phyloP scores from a whole-genome alignment of 106 monocot genomes.

The Acorus gramineus region DNA sequence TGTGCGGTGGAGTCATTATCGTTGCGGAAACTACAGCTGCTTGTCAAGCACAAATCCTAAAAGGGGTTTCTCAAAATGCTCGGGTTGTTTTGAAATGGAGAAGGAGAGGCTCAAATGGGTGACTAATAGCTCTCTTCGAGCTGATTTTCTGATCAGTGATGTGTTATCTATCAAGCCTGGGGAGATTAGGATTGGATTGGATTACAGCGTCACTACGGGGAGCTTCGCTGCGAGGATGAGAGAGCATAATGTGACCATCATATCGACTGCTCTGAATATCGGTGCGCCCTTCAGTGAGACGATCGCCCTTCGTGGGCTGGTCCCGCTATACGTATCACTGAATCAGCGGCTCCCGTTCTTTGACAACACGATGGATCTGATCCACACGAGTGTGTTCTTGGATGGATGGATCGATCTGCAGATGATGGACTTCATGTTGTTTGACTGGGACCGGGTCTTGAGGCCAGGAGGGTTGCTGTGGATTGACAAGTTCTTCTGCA shows the following conservation, averaged over 20 bases:
- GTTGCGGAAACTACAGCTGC: slow-evolving; percentile 55
- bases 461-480: slow-evolving; percentile 54
- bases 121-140: slow-evolving; percentile 23
- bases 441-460: slow-evolving; percentile 58
- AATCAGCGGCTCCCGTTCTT: slow-evolving; percentile 73
- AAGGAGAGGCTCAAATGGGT: slow-evolving; percentile 71
- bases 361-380: slow-evolving; percentile 90
- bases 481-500: slow-evolving; percentile 60
- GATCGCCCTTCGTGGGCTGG: slow-evolving; percentile 59
- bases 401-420: slow-evolving; percentile 48
- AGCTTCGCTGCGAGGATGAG: slow-evolving; percentile 86
- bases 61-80: slow-evolving; percentile 58
- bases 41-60: slow-evolving; percentile 34
- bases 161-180: slow-evolving; percentile 63
- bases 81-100: slow-evolving; percentile 70
- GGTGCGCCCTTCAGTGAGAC: slow-evolving; percentile 82
- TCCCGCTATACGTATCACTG: slow-evolving; percentile 54
- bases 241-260: slow-evolving; percentile 68
- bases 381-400: slow-evolving; percentile 52
- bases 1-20: slow-evolving; percentile 69
- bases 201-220: slow-evolving; percentile 62
- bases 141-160: slow-evolving; percentile 46
- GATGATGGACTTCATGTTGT: slow-evolving; percentile 46
- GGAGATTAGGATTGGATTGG: slow-evolving; percentile 68
- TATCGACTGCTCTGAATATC: slow-evolving; percentile 63